Evolutionary conservation across 331 rosid genomes (phyloP), one percentile per base, ranked within the genome.

Genomic region (Rosa hybrid): DNA sequence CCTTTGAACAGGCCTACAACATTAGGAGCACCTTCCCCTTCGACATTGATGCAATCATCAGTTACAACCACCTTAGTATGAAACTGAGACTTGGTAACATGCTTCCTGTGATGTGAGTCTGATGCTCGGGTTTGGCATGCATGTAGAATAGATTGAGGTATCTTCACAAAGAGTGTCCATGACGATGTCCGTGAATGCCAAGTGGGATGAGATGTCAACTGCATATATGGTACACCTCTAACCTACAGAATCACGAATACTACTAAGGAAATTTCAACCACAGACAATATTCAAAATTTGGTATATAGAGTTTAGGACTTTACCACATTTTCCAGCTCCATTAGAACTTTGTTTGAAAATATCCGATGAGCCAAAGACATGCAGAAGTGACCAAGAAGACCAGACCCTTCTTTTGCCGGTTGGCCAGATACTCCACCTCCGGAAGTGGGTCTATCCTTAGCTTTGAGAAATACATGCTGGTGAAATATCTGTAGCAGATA

Each of bases 171-270:
- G 23, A 93, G 83, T 21, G 93, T 91, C 98, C 99, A 95, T 6
- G 98, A 91, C 12, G 98, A 95, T 21, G 88, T 83, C 30, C 97
- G 91, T 83, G 94, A 95, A 85, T 91, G 88, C 99, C 99, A 90
- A 2, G 99, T 90, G 59, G 94, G 96, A 82, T 95, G 90, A 72
- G 97, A 90, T 78, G 84, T 81, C 81, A 93, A 71, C 84, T 90
- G 91, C 74, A 91, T 89, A 91, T 87, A 93, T 48, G 94, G 96
- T 77, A 90, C 92, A 60, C 87, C 91, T 83, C 86, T 87, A 74
- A 89, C 93, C 99, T 95, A 85, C 71, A 83, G 78, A 77, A 74
- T 62, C 72, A 85, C 6, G 21, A 48, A 73, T 78, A 34, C 80
- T 30, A 16, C 65, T 41, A 69, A 69, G 81, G 44, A 87, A 81